Evolutionary conservation across 768 basidiomycete species (phyloP).

Genomic region (Podaxis sp.): DNA sequence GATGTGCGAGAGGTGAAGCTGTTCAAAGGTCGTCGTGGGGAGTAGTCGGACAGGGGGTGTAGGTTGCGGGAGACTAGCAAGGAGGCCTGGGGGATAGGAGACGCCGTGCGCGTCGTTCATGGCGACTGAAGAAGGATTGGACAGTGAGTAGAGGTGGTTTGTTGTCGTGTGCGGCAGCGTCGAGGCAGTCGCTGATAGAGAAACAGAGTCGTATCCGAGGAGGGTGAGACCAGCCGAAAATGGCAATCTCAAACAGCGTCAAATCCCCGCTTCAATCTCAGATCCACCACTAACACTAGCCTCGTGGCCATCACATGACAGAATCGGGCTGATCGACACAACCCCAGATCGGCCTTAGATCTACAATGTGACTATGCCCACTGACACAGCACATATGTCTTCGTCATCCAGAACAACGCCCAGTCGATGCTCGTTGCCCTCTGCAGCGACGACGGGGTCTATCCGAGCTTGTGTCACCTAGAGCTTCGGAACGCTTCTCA

Average conservation of each 20-base stretch:
- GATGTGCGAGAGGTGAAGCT: constrained; percentile 59
- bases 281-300: constrained; percentile 3
- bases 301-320: constrained; percentile 11
- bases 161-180: not conserved
- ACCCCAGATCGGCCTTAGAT: constrained; percentile 7
- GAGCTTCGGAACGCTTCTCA: not conserved
- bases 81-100: constrained; percentile 19
- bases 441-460: not conserved
- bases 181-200: constrained; percentile 4
- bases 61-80: constrained; percentile 19
- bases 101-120: constrained; percentile 19
- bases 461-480: not conserved
- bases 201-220: not conserved
- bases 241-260: constrained; percentile 8
- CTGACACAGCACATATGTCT: not conserved
- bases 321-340: not conserved
- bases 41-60: constrained; percentile 27
- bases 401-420: not conserved
- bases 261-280: constrained; percentile 9
- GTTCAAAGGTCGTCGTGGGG: constrained; percentile 45
- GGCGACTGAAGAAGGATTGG: not conserved
- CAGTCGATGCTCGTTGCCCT: not conserved
- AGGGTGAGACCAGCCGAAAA: constrained; percentile 6
- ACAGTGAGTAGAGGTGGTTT: not conserved
- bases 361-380: no score